Evolutionary conservation across 1,284 basidiomycete genomes (phyloP).

Genomic region (Cutaneotrichosporon sp.): DNA sequence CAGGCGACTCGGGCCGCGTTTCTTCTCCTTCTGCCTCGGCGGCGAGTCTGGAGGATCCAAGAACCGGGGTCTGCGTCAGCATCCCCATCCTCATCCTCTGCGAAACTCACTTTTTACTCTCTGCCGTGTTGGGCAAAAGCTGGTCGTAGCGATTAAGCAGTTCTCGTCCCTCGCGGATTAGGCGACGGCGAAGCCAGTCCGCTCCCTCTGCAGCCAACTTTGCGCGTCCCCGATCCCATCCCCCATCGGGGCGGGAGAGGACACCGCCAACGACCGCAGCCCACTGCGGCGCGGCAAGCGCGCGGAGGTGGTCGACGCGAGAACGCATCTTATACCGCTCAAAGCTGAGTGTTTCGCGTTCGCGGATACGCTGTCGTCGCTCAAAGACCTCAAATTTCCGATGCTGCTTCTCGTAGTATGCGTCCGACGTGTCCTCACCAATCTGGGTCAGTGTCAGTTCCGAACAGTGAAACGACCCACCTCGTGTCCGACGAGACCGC

Average conservation of each 20-base stretch:
- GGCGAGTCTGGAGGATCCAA: background rate
- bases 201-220: slow-evolving; percentile 37
- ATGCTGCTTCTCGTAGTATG: slow-evolving; percentile 78
- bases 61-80: background rate
- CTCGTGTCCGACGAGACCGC: slow-evolving; percentile 27
- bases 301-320: slow-evolving; percentile 76
- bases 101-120: slow-evolving; percentile 13
- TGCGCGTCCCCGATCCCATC: slow-evolving; percentile 37
- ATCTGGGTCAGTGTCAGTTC: slow-evolving; percentile 53
- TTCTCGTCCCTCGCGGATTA: slow-evolving; percentile 48
- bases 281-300: slow-evolving; percentile 38
- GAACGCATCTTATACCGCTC: slow-evolving; percentile 88
- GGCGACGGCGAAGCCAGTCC: slow-evolving; percentile 41
- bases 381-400: slow-evolving; percentile 82
- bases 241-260: slow-evolving; percentile 17
- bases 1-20: background rate
- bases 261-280: slow-evolving; percentile 30
- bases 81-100: background rate
- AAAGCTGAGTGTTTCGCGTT: slow-evolving; percentile 85
- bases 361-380: slow-evolving; percentile 75
- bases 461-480: slow-evolving; percentile 12
- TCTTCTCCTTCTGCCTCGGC: background rate
- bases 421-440: slow-evolving; percentile 73
- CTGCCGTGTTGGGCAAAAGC: slow-evolving; percentile 18
- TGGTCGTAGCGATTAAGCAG: slow-evolving; percentile 40